phyloP scores from a whole-genome alignment of 2,329 filamentous ascomycete genomes.

The Nectriaceae sp. region DNA sequence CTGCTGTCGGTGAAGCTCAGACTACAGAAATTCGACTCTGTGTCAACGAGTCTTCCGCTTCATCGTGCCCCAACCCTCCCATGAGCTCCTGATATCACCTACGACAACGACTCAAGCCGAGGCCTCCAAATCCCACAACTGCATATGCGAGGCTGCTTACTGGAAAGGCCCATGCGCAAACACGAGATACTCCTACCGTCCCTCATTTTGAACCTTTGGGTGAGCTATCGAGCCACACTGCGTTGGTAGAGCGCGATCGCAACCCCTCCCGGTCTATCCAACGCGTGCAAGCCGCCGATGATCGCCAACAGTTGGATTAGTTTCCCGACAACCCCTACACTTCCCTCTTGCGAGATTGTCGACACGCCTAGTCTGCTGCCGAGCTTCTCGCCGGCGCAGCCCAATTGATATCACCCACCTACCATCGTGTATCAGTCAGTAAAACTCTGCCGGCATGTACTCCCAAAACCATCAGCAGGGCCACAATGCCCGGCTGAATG shows the following conservation, averaged over 20 bases:
- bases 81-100: slow-evolving; percentile 32
- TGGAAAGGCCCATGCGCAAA: slow-evolving; percentile 40
- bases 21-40: slow-evolving; percentile 4
- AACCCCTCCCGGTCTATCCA: slow-evolving; percentile 7
- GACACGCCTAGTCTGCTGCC: slow-evolving; percentile 23
- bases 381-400: slow-evolving; percentile 33
- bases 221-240: slow-evolving; percentile 27
- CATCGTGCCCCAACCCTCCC: slow-evolving; percentile 16
- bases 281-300: slow-evolving; percentile 24
- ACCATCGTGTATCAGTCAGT: slow-evolving; percentile 15
- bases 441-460: slow-evolving; percentile 62
- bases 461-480: slow-evolving; percentile 71
- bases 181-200: slow-evolving; percentile 36
- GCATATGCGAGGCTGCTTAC: slow-evolving; percentile 22
- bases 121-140: slow-evolving; percentile 13
- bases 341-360: slow-evolving; percentile 15
- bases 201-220: slow-evolving; percentile 34
- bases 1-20: slow-evolving; percentile 15
- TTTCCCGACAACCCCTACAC: slow-evolving; percentile 14
- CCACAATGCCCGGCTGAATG: slow-evolving; percentile 75
- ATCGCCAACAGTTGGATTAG: slow-evolving; percentile 18
- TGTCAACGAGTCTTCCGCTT: neutral
- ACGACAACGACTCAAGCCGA: slow-evolving; percentile 15
- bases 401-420: slow-evolving; percentile 19
- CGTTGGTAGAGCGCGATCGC: slow-evolving; percentile 7